These are phyloP conservation scores for Abrus precatorius DNA, from an alignment of 306 rosid genomes.

Conservation along the genomic window DNA sequence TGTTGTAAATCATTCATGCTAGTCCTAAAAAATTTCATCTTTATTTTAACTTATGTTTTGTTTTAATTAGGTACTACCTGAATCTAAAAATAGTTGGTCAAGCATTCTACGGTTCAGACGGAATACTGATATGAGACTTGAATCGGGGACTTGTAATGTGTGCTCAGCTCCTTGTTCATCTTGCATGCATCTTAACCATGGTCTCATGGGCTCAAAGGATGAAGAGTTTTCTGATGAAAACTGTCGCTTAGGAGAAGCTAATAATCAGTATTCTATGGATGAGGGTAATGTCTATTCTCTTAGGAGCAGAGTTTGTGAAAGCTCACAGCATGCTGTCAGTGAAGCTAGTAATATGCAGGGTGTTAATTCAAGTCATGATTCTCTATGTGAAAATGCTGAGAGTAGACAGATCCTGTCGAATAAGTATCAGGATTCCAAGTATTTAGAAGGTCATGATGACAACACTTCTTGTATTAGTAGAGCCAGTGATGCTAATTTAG, in stretches of 20 bases:
- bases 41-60: constrained; percentile 45
- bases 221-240: constrained; percentile 76
- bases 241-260: constrained; percentile 60
- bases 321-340: constrained; percentile 62
- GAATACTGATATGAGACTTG: constrained; percentile 65
- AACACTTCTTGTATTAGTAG: constrained; percentile 68
- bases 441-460: constrained; percentile 67
- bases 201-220: constrained; percentile 65
- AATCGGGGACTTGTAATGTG: constrained; percentile 81
- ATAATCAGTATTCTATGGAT: constrained; percentile 61
- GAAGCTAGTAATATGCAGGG: constrained; percentile 65
- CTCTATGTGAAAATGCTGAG: constrained; percentile 77
- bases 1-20: constrained; percentile 6
- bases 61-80: constrained; percentile 59
- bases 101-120: constrained; percentile 50
- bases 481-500: constrained; percentile 59
- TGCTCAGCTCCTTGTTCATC: constrained; percentile 88
- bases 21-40: constrained; percentile 14
- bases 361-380: constrained; percentile 68
- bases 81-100: constrained; percentile 56
- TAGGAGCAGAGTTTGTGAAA: constrained; percentile 64
- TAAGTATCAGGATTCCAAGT: constrained; percentile 57
- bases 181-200: constrained; percentile 70
- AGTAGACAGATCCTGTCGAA: constrained; percentile 55
- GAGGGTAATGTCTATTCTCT: constrained; percentile 63